These are phyloP conservation scores for Wallacemonas collosoma DNA, from an alignment of 208 protist species.

Conservation along the genomic window DNA sequence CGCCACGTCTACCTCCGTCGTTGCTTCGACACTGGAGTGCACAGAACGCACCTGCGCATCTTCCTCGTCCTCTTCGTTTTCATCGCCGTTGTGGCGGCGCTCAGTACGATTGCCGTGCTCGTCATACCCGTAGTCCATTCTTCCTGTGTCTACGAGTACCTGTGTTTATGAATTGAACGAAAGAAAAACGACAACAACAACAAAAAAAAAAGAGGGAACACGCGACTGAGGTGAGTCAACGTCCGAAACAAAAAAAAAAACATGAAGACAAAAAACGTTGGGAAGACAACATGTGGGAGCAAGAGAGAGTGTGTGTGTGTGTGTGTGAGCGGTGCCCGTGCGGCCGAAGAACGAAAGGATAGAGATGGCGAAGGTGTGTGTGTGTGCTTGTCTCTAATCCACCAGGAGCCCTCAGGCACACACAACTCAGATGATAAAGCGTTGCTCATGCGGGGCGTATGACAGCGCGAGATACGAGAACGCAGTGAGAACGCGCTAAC, in stretches of 20 bases:
- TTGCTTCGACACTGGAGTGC: slow-evolving; percentile 19
- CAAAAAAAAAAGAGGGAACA: not conserved
- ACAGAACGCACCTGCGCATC: slow-evolving; percentile 29
- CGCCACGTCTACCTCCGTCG: not conserved
- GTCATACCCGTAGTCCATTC: slow-evolving; percentile 83
- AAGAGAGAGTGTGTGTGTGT: not conserved
- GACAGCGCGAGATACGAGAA: too few relatives aligned
- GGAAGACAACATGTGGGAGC: slow-evolving; percentile 5
- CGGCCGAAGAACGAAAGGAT: slow-evolving; percentile 24
- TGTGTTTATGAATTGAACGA: not conserved
- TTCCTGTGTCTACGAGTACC: not conserved
- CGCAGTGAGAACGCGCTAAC: too few relatives aligned
- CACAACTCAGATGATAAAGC: too few relatives aligned
- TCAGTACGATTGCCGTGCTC: slow-evolving; percentile 53
- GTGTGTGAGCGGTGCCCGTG: not conserved
- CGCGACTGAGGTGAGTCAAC: too few relatives aligned
- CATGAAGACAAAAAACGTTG: slow-evolving; percentile 18
- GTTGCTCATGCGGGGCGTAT: too few relatives aligned
- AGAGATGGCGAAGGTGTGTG: not conserved
- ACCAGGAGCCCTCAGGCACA: too few relatives aligned
- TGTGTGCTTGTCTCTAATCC: too few relatives aligned
- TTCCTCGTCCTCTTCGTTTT: slow-evolving; percentile 24
- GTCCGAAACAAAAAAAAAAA: not conserved
- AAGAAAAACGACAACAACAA: too few relatives aligned
- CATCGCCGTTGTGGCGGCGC: not conserved